These are phyloP conservation scores for Scedosporium dehoogii DNA, from an alignment of 2,329 filamentous ascomycete genomes.

Conservation along the genomic window DNA sequence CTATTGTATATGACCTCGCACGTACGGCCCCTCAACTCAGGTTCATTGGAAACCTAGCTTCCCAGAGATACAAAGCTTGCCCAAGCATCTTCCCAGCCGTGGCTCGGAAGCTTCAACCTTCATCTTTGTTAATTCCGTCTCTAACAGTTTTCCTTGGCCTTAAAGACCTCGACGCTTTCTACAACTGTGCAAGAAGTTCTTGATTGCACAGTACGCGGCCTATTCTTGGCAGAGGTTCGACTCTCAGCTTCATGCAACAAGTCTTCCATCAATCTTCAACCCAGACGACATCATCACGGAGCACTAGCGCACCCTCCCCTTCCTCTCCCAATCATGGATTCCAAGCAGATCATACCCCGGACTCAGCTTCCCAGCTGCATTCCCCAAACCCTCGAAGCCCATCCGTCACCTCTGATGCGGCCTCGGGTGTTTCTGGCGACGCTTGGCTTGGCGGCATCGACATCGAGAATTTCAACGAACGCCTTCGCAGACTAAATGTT, in stretches of 20 bases:
- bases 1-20: neutral
- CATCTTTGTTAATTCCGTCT: neutral
- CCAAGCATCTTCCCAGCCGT: neutral
- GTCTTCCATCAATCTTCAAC: slow-evolving; percentile 2
- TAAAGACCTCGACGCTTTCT: neutral
- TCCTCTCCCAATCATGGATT: slow-evolving; percentile 5
- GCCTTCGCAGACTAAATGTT: slow-evolving; percentile 42
- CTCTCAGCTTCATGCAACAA: slow-evolving; percentile 7
- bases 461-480: slow-evolving; percentile 33
- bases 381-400: slow-evolving; percentile 1
- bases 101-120: neutral
- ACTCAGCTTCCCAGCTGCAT: slow-evolving; percentile 4
- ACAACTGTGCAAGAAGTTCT: slow-evolving; percentile 3
- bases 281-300: neutral
- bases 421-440: slow-evolving; percentile 1
- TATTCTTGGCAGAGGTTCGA: neutral
- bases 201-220: neutral
- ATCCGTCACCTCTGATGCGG: slow-evolving; percentile 3
- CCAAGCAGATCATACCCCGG: slow-evolving; percentile 2
- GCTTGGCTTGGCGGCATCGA: slow-evolving; percentile 4
- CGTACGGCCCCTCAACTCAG: neutral
- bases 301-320: neutral
- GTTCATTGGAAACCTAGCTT: neutral
- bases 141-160: neutral
- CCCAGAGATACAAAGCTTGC: neutral